A percentile compares a stretch with the other conserved stretches of the same genome.
phyloP scores from a whole-genome alignment of 768 basidiomycete species.

The Auriculariales sp. region DNA sequence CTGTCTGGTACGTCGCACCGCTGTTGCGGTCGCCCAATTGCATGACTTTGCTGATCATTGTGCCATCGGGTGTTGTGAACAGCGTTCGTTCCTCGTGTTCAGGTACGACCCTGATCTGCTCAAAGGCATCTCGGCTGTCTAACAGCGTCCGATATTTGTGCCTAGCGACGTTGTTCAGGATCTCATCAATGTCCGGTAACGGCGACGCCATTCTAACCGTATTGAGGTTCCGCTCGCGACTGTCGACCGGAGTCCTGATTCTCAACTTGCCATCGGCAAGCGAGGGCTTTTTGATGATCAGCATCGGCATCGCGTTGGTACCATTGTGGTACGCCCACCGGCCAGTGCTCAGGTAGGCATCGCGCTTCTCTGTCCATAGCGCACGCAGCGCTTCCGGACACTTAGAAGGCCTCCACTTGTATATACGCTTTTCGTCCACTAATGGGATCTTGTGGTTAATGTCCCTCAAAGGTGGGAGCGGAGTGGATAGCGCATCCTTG shows the following conservation, averaged over 20 bases:
- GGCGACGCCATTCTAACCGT: conserved; percentile 15
- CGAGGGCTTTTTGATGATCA: conserved; percentile 17
- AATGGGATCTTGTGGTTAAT: conserved; percentile 29
- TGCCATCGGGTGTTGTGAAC: conserved; percentile 25
- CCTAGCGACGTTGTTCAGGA: conserved; percentile 11
- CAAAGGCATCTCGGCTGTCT: conserved; percentile 19
- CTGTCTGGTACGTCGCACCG: conserved; percentile 25
- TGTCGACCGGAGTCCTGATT: conserved; percentile 14
- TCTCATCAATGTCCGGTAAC: conserved; percentile 16
- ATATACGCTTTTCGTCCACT: conserved; percentile 18
- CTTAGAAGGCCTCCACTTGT: conserved; percentile 16
- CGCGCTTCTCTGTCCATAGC: conserved; percentile 15
- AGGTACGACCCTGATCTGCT: conserved; percentile 15
- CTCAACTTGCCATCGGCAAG: conserved; percentile 8
- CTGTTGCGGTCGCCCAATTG: conserved; percentile 20
- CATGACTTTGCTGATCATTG: conserved; percentile 27
- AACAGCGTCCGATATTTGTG: conserved; percentile 12
- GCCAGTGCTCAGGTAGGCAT: conserved; percentile 16
- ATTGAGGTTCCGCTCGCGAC: conserved; percentile 18
- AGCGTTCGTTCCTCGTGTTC: conserved; percentile 10
- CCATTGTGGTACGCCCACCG: conserved; percentile 17
- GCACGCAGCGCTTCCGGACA: conserved; percentile 19
- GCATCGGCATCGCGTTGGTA: conserved; percentile 18
- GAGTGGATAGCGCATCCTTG: conserved; percentile 14
- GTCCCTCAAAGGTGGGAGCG: conserved; percentile 21